A percentile compares a stretch with the other conserved stretches of the same genome.
These are phyloP conservation scores for Berberis vulgaris DNA, from an alignment of 164 flowering plant genomes.

Conservation along the genomic window DNA sequence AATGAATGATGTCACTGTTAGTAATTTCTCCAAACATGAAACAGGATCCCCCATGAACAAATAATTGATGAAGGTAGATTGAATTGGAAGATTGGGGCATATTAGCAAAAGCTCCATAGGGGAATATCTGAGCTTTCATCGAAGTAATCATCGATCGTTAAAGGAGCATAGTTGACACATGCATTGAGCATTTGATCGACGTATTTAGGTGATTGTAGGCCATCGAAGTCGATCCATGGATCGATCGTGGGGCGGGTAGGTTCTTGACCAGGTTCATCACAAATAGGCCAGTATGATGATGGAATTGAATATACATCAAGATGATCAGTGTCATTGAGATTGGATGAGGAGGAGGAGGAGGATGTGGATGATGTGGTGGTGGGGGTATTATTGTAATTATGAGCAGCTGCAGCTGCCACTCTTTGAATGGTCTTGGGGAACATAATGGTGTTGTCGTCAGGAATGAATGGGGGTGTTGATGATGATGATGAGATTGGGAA, in stretches of 20 bases:
- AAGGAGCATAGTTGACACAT: constrained; percentile 6
- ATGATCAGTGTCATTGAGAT: constrained; percentile 6
- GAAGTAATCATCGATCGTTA: constrained; percentile 14
- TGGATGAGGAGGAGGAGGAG: constrained; percentile 10
- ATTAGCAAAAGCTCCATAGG: constrained; percentile 28
- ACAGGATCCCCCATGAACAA: neutral
- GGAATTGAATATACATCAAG: neutral
- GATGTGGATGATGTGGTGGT: constrained; percentile 2
- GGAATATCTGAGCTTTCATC: constrained; percentile 20
- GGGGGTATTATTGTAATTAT: constrained; percentile 10
- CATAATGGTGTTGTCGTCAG: constrained; percentile 21
- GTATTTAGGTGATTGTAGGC: constrained; percentile 17
- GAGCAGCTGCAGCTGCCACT: constrained; percentile 78
- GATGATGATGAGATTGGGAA: constrained; percentile 43
- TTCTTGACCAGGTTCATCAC: constrained; percentile 6
- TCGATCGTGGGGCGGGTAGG: neutral
- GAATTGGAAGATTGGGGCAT: neutral
- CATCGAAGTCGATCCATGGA: constrained; percentile 17
- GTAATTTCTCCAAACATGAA: constrained; percentile 5
- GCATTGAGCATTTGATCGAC: constrained; percentile 13
- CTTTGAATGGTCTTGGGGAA: constrained; percentile 83
- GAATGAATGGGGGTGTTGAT: neutral
- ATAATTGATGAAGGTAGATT: neutral
- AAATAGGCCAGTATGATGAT: constrained; percentile 3
- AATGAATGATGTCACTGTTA: neutral